Base-by-base conservation (phyloP, 441 rosid genomes). In the Sinapis alba region DNA sequence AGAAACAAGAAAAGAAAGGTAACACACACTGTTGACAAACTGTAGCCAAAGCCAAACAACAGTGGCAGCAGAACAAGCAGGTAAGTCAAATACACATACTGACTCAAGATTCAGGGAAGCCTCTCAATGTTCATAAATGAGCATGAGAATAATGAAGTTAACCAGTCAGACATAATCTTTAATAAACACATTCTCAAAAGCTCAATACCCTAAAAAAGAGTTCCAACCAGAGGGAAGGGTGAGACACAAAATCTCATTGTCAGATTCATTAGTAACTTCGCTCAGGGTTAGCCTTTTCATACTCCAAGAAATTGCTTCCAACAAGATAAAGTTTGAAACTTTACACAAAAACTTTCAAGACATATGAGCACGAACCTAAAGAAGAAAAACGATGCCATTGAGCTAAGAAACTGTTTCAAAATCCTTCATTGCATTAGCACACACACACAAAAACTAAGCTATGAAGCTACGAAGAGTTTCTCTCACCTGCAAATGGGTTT, bases 401-500 rank as follows among this genome's bases (percentile, higher is more conserved):
- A 9, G 38, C 10, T 9, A 34, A 9, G 4, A 34, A 34, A 34
- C 11, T 34, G 38, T 34, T 34, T 34, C 36, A 30, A 30, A n/a
- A n/a, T n/a, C n/a, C n/a, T n/a, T n/a, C n/a, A n/a, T n/a, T n/a
- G n/a, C n/a, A n/a, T n/a, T n/a, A n/a, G n/a, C n/a, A 36, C 43
- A 38, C 15, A 38, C 36, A 30, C 36, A 30, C 36, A 30, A 1
- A 30, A 30, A 38, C 4, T 38, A 43, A 50, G 54, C 18, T 50
- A 6, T 38, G 9, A 2, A 66, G 60, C 11, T 19, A 34, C 11
- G 59, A 67, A n/a, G 50, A 68, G n/a, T n/a, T 7, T 26, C 0
- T 26, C 0, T 3, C 32, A 91, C 98, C 97, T 91, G 93, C 74
- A 91, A 69, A 76, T 75, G 86, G 69, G 96, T 93, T 16, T 76